Percentiles rank a stretch among this genome's conserved stretches.
Conservation (phyloP, 768 basidiomycete species). For the Hygrophorus pudorinus region DNA sequence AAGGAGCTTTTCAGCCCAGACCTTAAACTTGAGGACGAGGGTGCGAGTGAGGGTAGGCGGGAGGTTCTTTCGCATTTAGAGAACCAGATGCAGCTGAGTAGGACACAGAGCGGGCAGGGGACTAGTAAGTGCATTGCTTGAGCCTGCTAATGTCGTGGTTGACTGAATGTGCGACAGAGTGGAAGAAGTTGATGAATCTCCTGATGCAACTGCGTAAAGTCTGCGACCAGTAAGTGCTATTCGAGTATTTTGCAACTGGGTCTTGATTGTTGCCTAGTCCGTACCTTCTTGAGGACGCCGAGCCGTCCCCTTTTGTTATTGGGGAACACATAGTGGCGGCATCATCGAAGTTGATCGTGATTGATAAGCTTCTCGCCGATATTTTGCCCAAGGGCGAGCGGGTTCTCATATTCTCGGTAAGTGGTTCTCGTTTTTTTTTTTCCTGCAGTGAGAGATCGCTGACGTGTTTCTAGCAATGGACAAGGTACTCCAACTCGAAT, state of each 20-base stretch:
- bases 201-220: conserved; percentile 62
- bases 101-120: conserved; percentile 18
- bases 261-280: conserved; percentile 27
- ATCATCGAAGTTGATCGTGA: conserved; percentile 44
- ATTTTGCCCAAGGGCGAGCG: conserved; percentile 49
- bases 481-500: conserved; percentile 22
- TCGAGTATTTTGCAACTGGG: neutral
- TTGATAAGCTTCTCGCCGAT: conserved; percentile 50
- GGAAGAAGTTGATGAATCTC: conserved; percentile 54
- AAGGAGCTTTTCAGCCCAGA: conserved; percentile 33
- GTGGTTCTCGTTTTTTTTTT: too few species aligned
- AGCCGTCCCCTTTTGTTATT: conserved; percentile 37
- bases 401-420: conserved; percentile 60
- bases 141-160: neutral
- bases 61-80: conserved; percentile 31
- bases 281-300: conserved; percentile 38
- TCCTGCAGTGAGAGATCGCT: too few species aligned
- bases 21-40: conserved; percentile 15
- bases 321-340: conserved; percentile 48
- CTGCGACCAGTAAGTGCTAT: conserved; percentile 58
- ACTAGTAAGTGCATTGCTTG: conserved; percentile 7
- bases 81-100: conserved; percentile 23
- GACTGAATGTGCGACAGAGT: conserved; percentile 25
- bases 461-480: conserved; percentile 43
- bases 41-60: conserved; percentile 21